Evolutionary conservation across 371 early-diverging fungal species (phyloP).

Genomic region (Rhizomucor pusillus): DNA sequence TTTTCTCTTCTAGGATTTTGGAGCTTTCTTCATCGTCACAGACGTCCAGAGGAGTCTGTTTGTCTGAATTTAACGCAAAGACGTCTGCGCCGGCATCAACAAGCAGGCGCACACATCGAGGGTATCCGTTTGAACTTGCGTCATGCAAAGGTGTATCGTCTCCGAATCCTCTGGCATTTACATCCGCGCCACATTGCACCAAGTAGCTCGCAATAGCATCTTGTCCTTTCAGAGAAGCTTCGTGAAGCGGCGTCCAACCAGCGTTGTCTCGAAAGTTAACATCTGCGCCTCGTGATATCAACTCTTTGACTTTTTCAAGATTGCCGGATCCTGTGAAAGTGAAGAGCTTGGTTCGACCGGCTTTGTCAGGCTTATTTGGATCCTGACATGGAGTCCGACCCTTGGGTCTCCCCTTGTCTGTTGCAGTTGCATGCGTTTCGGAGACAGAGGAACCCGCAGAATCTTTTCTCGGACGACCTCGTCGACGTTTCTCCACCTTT

Average conservation of each 20-base stretch:
- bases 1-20: slow-evolving; percentile 19
- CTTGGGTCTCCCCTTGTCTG: slow-evolving; percentile 11
- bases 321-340: slow-evolving; percentile 50
- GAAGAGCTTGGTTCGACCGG: slow-evolving; percentile 59
- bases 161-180: slow-evolving; percentile 61
- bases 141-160: slow-evolving; percentile 81
- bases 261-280: slow-evolving; percentile 63
- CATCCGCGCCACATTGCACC: slow-evolving; percentile 52
- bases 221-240: slow-evolving; percentile 65
- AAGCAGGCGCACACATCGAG: slow-evolving; percentile 57
- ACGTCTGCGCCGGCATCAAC: slow-evolving; percentile 62
- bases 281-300: slow-evolving; percentile 50
- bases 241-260: slow-evolving; percentile 69
- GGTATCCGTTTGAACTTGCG: slow-evolving; percentile 68
- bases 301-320: slow-evolving; percentile 38
- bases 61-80: slow-evolving; percentile 54
- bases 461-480: slow-evolving; percentile 16
- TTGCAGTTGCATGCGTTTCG: slow-evolving; percentile 6
- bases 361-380: slow-evolving; percentile 56
- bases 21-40: slow-evolving; percentile 35
- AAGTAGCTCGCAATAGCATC: slow-evolving; percentile 55
- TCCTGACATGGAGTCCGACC: slow-evolving; percentile 27
- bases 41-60: slow-evolving; percentile 54
- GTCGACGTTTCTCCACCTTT: slow-evolving; percentile 7
- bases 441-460: not conserved